These are phyloP conservation scores for Delphinella strobiligena DNA, from an alignment of 2,329 filamentous ascomycete genomes.

Conservation along the genomic window DNA sequence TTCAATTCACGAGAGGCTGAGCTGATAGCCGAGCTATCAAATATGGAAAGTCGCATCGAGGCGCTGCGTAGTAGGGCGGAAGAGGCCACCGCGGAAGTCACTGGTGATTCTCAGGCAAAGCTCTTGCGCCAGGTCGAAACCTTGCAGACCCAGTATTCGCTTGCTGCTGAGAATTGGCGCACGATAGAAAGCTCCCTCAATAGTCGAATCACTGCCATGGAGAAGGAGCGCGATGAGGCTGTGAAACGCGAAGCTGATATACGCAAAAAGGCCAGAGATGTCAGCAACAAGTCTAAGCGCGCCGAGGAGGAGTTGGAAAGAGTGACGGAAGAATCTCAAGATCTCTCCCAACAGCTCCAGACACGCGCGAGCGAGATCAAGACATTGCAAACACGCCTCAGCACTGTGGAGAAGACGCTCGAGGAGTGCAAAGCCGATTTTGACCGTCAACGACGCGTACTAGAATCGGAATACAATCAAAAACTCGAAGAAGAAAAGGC, in stretches of 20 bases:
- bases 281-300: slow-evolving; percentile 54
- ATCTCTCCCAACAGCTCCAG: slow-evolving; percentile 51
- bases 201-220: slow-evolving; percentile 61
- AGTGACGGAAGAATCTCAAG: slow-evolving; percentile 50
- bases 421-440: slow-evolving; percentile 45
- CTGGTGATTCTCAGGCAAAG: slow-evolving; percentile 77
- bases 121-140: slow-evolving; percentile 89
- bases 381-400: slow-evolving; percentile 50
- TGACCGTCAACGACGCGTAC: slow-evolving; percentile 46
- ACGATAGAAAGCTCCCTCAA: slow-evolving; percentile 82
- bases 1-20: slow-evolving; percentile 60
- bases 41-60: slow-evolving; percentile 82
- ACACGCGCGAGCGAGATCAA: slow-evolving; percentile 48
- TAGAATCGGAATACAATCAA: slow-evolving; percentile 45
- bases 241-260: slow-evolving; percentile 73
- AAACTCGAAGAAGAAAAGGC: slow-evolving; percentile 53
- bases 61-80: slow-evolving; percentile 74
- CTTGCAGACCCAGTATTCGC: slow-evolving; percentile 84
- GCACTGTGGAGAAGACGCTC: slow-evolving; percentile 52
- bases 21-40: slow-evolving; percentile 62
- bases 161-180: slow-evolving; percentile 95
- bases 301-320: slow-evolving; percentile 76
- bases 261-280: slow-evolving; percentile 77
- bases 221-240: slow-evolving; percentile 85
- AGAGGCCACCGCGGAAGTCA: slow-evolving; percentile 72